These are phyloP conservation scores for Angomonas desouzai DNA, from an alignment of 208 protist species.

Conservation along the genomic window DNA sequence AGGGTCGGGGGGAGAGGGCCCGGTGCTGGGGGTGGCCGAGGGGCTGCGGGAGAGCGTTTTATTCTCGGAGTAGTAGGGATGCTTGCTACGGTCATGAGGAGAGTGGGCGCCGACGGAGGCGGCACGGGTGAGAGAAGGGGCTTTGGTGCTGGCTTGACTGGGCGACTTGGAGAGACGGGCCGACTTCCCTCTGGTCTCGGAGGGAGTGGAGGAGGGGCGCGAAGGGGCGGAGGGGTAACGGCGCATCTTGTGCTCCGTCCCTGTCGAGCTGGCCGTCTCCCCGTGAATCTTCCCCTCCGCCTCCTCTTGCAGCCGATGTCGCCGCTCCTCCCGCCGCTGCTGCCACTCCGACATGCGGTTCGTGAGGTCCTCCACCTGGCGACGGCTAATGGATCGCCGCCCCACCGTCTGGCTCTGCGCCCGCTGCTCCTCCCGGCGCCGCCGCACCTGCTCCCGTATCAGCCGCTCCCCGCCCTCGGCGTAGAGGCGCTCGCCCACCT, in stretches of 20 bases:
- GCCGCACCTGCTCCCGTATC: conserved; percentile 73
- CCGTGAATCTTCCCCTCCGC: too few relatives aligned
- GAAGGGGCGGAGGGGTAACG: background rate
- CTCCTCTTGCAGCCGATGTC: conserved; percentile 26
- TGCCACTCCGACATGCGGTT: conserved; percentile 56
- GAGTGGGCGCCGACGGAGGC: background rate
- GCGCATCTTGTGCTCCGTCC: background rate
- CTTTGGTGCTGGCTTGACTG: background rate
- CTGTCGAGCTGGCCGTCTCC: too few relatives aligned
- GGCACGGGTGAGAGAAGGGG: background rate
- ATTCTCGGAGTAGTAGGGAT: background rate
- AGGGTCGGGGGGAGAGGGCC: background rate
- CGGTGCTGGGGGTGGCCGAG: background rate
- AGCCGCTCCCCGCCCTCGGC: conserved; percentile 65
- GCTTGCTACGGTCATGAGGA: background rate
- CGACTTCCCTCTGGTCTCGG: background rate
- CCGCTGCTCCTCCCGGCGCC: conserved; percentile 28
- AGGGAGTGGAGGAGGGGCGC: background rate
- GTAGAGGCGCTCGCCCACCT: conserved; percentile 64
- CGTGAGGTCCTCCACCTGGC: conserved; percentile 28
- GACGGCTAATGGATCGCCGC: conserved; percentile 28
- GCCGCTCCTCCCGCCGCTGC: conserved; percentile 25
- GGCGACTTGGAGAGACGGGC: background rate
- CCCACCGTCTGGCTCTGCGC: conserved; percentile 39
- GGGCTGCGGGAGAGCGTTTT: background rate